These are phyloP conservation scores for Wickerhamomyces mucosus DNA, from an alignment of 805 yeast species.

Conservation along the genomic window DNA sequence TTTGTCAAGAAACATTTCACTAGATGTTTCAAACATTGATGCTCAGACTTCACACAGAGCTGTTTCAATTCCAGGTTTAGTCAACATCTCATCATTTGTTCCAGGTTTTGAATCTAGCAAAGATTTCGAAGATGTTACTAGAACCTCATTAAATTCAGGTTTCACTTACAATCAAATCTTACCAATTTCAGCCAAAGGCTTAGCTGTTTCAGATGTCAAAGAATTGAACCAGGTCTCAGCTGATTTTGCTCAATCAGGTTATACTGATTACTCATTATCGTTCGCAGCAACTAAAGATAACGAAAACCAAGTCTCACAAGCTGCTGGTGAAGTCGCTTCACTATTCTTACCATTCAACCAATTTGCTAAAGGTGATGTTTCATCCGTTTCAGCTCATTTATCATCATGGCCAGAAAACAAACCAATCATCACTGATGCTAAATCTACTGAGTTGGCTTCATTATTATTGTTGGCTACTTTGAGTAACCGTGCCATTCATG, in stretches of 20 bases:
- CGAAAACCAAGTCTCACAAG: constrained; percentile 48
- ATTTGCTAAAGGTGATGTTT: constrained; percentile 52
- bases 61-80: constrained; percentile 75
- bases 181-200: constrained; percentile 60
- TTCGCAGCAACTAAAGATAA: constrained; percentile 77
- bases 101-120: constrained; percentile 47
- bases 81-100: constrained; percentile 71
- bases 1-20: constrained; percentile 53
- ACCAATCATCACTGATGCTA: constrained; percentile 88
- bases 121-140: constrained; percentile 60
- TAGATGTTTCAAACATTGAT: constrained; percentile 70
- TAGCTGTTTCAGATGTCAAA: constrained; percentile 53
- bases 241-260: constrained; percentile 46
- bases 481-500: constrained; percentile 76
- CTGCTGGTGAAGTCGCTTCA: constrained; percentile 62
- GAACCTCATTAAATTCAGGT: constrained; percentile 72
- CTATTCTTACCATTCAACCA: constrained; percentile 75
- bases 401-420: constrained; percentile 76
- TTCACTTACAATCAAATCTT: constrained; percentile 78
- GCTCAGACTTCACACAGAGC: constrained; percentile 87
- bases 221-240: constrained; percentile 54
- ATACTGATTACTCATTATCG: constrained; percentile 74
- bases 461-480: constrained; percentile 81
- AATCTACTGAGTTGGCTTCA: constrained; percentile 87
- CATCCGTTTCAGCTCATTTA: constrained; percentile 73